phyloP scores from a whole-genome alignment of 257 asterid genomes.

The Parsonsia alboflavescens region DNA sequence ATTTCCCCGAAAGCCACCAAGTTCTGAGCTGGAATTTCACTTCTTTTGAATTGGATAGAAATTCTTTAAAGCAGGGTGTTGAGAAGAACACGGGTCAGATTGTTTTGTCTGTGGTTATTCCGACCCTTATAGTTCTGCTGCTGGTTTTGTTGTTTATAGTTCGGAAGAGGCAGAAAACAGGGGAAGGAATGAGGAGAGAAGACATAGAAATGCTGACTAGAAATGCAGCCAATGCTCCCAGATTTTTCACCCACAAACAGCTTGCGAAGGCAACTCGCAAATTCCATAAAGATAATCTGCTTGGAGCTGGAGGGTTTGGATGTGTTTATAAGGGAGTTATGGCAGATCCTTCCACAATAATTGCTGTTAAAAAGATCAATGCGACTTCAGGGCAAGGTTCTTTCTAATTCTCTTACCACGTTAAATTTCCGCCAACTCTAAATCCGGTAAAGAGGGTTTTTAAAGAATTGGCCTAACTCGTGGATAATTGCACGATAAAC shows the following conservation, averaged over 20 bases:
- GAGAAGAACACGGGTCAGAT: slow-evolving; percentile 12
- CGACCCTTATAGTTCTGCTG: slow-evolving; percentile 17
- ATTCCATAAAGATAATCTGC: slow-evolving; percentile 47
- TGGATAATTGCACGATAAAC: too few species aligned
- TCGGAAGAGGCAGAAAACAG: slow-evolving; percentile 22
- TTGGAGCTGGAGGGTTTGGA: slow-evolving; percentile 68
- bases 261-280: slow-evolving; percentile 49
- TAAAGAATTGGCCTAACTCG: too few species aligned
- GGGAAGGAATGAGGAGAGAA: slow-evolving; percentile 18
- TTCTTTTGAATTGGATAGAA: slow-evolving; percentile 32
- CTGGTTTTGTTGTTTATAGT: slow-evolving; percentile 19
- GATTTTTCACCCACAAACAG: slow-evolving; percentile 43
- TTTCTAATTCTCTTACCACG: not conserved
- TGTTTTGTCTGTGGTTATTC: slow-evolving; percentile 32
- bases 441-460: too few species aligned
- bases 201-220: slow-evolving; percentile 45
- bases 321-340: slow-evolving; percentile 56
- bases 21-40: slow-evolving; percentile 61
- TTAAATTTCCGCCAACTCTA: too few species aligned
- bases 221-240: slow-evolving; percentile 53
- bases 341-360: slow-evolving; percentile 21
- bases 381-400: slow-evolving; percentile 65
- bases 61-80: slow-evolving; percentile 25
- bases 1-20: slow-evolving; percentile 44
- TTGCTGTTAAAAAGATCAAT: slow-evolving; percentile 61